Conservation (phyloP, 306 rosid species). For the Begonia fuchsioides region DNA sequence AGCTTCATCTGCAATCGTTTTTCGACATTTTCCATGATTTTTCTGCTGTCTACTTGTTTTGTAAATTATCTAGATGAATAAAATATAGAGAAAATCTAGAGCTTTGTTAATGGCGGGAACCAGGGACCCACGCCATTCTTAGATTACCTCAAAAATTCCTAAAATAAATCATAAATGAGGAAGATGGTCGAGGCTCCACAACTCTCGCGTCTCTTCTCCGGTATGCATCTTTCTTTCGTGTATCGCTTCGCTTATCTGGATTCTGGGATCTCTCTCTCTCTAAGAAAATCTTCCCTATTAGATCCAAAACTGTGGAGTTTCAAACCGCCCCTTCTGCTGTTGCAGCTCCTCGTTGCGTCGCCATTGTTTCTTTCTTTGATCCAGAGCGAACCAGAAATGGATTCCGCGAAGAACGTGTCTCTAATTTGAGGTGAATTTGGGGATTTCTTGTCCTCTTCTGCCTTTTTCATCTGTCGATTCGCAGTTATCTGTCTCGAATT, state of each 20-base stretch:
- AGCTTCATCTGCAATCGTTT: too few species aligned
- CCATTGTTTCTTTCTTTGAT: not conserved
- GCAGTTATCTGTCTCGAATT: too few species aligned
- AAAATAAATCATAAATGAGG: not conserved
- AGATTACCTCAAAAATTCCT: not conserved
- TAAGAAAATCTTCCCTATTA: not conserved
- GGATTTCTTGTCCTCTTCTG: too few species aligned
- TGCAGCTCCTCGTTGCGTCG: not conserved
- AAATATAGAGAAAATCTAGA: not conserved
- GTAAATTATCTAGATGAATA: not conserved
- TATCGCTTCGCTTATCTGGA: not conserved
- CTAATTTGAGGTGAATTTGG: too few species aligned
- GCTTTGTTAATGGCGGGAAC: not conserved
- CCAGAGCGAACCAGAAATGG: not conserved
- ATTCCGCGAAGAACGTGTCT: too few species aligned
- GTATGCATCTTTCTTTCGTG: not conserved
- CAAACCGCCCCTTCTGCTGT: not conserved
- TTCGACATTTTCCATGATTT: too few species aligned
- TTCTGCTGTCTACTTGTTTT: too few species aligned
- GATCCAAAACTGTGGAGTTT: not conserved
- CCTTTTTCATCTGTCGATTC: too few species aligned
- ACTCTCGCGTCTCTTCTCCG: not conserved
- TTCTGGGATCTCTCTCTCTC: slow-evolving; percentile 3
- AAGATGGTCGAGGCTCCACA: not conserved
- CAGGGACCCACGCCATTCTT: not conserved